Evolutionary conservation across 2,329 filamentous ascomycete species (phyloP).

Genomic region (Cladosporium sp.): DNA sequence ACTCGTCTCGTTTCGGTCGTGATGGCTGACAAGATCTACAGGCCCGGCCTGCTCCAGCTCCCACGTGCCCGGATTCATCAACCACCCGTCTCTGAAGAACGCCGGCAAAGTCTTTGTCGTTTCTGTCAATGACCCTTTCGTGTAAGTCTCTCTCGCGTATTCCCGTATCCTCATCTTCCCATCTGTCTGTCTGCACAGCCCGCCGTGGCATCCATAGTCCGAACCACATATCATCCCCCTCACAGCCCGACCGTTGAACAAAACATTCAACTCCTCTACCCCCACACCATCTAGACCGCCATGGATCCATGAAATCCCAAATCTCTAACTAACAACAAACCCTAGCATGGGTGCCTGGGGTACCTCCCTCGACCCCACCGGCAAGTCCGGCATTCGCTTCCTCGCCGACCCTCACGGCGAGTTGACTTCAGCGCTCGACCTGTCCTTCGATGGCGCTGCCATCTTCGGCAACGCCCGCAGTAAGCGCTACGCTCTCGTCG

Average conservation of each 20-base stretch:
- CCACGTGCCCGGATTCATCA: conserved; percentile 84
- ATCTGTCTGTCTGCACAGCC: too few relatives aligned
- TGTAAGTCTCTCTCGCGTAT: conserved; percentile 55
- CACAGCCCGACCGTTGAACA: too few relatives aligned
- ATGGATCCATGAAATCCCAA: not conserved
- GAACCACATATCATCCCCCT: too few relatives aligned
- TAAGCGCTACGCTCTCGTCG: conserved; percentile 81
- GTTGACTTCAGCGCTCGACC: conserved; percentile 79
- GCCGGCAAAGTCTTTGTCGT: conserved; percentile 86
- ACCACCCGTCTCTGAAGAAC: conserved; percentile 68
- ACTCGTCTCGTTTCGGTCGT: too few relatives aligned
- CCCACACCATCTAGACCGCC: not conserved
- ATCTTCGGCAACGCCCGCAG: conserved; percentile 78
- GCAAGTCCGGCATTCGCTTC: conserved; percentile 77
- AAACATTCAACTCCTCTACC: not conserved
- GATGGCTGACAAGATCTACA: conserved; percentile 9
- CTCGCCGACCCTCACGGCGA: conserved; percentile 72
- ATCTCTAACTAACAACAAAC: not conserved
- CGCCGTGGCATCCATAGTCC: too few relatives aligned
- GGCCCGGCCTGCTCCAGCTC: conserved; percentile 59
- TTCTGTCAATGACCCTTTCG: conserved; percentile 89
- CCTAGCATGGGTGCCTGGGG: conserved; percentile 76
- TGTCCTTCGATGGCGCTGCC: conserved; percentile 71
- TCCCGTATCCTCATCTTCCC: not conserved
- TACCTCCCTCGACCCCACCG: conserved; percentile 67